Evolutionary conservation across 768 basidiomycete species (phyloP).

Genomic region (Lenzites betulinus): DNA sequence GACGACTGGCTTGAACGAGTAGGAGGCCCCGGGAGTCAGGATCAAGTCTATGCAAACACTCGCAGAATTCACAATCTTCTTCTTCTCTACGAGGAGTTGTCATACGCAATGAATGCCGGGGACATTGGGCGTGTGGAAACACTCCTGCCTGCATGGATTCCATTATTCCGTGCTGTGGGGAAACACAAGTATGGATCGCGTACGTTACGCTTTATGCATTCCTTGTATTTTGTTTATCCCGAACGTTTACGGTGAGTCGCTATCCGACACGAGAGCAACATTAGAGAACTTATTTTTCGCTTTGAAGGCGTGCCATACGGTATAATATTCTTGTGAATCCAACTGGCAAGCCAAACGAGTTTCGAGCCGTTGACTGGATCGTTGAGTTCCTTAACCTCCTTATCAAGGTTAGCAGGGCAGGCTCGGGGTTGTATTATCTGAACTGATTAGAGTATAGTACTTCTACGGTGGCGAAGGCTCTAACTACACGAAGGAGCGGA

Average conservation of each 20-base stretch:
- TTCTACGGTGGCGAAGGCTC: too few relatives aligned
- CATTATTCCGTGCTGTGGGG: too few relatives aligned
- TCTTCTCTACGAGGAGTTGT: slow-evolving; percentile 39
- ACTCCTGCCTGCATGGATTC: too few relatives aligned
- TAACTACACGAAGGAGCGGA: slow-evolving; percentile 31
- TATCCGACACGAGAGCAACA: too few relatives aligned
- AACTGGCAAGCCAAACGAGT: slow-evolving; percentile 34
- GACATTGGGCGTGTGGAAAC: too few relatives aligned
- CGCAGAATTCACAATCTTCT: slow-evolving; percentile 36
- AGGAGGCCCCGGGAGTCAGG: slow-evolving; percentile 19
- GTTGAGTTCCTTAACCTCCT: slow-evolving; percentile 46
- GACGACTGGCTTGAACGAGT: background rate
- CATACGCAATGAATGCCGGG: too few relatives aligned
- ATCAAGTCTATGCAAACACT: slow-evolving; percentile 38
- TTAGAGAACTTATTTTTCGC: too few relatives aligned
- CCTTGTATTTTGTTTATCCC: too few relatives aligned
- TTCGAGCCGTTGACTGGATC: slow-evolving; percentile 41
- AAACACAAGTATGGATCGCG: too few relatives aligned
- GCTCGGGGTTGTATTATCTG: slow-evolving; percentile 21
- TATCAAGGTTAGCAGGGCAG: slow-evolving; percentile 38
- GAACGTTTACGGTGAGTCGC: too few relatives aligned
- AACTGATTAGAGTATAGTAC: slow-evolving; percentile 37
- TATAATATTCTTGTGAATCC: slow-evolving; percentile 38
- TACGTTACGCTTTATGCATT: too few relatives aligned
- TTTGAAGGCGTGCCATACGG: slow-evolving; percentile 21